Percentiles rank a stretch among this genome's conserved stretches.
phyloP scores from a whole-genome alignment of 2,329 filamentous ascomycete genomes.

The Fusarium sp. region DNA sequence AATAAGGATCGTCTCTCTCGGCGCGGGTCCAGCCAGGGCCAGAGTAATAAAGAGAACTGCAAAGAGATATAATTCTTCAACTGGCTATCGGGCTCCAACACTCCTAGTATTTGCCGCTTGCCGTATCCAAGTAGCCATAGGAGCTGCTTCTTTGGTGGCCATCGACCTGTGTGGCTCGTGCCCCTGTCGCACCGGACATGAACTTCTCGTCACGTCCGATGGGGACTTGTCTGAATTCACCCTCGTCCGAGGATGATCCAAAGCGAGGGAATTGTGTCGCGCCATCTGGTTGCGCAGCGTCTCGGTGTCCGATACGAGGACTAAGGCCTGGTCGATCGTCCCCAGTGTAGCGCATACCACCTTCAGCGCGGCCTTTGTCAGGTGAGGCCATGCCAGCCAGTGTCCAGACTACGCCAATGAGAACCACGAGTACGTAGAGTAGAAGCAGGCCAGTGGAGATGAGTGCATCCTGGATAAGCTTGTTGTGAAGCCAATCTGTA shows the following conservation, averaged over 20 bases:
- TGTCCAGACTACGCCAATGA: constrained; percentile 76
- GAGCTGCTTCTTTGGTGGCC: constrained; percentile 49
- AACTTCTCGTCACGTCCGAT: constrained; percentile 44
- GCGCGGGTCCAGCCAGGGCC: constrained; percentile 42
- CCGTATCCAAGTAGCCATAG: constrained; percentile 48
- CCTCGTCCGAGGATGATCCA: constrained; percentile 41
- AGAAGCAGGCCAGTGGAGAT: constrained; percentile 79
- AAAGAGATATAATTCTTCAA: constrained; percentile 17
- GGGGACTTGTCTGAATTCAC: constrained; percentile 26
- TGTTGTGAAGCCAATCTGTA: constrained; percentile 70
- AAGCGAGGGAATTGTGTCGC: constrained; percentile 42
- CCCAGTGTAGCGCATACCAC: constrained; percentile 56
- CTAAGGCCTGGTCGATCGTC: constrained; percentile 44
- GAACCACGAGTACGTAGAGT: constrained; percentile 79
- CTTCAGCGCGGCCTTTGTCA: constrained; percentile 64
- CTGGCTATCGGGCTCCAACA: constrained; percentile 29
- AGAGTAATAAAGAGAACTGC: constrained; percentile 38
- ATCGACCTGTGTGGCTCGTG: constrained; percentile 40
- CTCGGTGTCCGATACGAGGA: constrained; percentile 38
- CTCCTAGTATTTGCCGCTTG: constrained; percentile 40
- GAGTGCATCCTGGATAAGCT: constrained; percentile 78
- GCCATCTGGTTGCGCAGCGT: constrained; percentile 31
- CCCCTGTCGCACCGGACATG: constrained; percentile 39
- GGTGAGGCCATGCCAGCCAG: constrained; percentile 66
- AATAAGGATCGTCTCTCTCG: constrained; percentile 38